phyloP scores from a whole-genome alignment of 805 yeast genomes.

The Suhomyces tanzawaensis region DNA sequence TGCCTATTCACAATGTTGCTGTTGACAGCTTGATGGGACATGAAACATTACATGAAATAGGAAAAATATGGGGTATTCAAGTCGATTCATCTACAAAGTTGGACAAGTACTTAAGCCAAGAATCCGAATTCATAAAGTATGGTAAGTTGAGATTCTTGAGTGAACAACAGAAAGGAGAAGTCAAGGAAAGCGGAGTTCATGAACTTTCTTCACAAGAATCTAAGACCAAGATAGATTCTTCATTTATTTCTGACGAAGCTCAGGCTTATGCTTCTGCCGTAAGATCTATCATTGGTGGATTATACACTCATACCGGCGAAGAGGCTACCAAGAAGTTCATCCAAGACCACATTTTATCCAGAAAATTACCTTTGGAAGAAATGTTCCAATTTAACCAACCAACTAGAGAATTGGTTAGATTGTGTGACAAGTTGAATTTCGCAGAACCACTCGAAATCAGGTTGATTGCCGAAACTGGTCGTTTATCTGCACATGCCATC shows the following conservation, averaged over 20 bases:
- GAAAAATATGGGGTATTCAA: conserved; percentile 86
- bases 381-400: conserved; percentile 85
- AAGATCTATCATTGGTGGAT: conserved; percentile 79
- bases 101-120: conserved; percentile 65
- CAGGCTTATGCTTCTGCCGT: conserved; percentile 67
- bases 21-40: conserved; percentile 74
- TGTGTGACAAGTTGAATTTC: conserved; percentile 74
- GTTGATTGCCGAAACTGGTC: conserved; percentile 90
- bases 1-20: conserved; percentile 70
- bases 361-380: conserved; percentile 69
- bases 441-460: conserved; percentile 70
- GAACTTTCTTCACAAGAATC: conserved; percentile 32
- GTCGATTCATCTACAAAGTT: conserved; percentile 62
- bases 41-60: conserved; percentile 62
- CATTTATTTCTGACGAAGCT: conserved; percentile 35
- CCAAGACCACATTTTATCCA: conserved; percentile 70
- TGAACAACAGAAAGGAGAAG: conserved; percentile 26
- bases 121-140: conserved; percentile 60
- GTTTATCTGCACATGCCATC: conserved; percentile 77
- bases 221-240: conserved; percentile 12
- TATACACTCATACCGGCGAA: conserved; percentile 71
- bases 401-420: conserved; percentile 72
- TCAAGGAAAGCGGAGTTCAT: conserved; percentile 51
- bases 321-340: conserved; percentile 67
- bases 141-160: conserved; percentile 63